Evolutionary conservation across 2,329 filamentous ascomycete species (phyloP).

Genomic region (Coniochaeta sp.): DNA sequence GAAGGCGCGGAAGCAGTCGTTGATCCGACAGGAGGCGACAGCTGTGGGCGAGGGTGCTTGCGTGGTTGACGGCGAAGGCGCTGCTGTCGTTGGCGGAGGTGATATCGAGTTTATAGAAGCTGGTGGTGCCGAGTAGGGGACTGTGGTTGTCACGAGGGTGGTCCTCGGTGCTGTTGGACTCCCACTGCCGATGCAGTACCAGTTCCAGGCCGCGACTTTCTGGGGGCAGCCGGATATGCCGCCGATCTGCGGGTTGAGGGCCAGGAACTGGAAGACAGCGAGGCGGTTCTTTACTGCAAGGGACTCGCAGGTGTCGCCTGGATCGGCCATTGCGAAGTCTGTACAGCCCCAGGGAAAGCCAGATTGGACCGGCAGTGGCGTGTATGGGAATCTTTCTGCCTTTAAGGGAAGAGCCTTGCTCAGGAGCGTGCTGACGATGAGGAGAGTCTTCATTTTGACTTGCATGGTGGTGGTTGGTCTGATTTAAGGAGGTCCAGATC

Average conservation of each 20-base stretch:
- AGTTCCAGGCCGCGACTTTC: slow-evolving; percentile 4
- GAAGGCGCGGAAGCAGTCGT: slow-evolving; percentile 4
- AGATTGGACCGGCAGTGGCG: not conserved
- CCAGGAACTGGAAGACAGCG: slow-evolving; percentile 1
- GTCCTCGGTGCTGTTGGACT: not conserved
- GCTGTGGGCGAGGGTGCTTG: not conserved
- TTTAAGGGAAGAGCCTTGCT: not conserved
- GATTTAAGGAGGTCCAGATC: not conserved
- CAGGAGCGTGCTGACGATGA: not conserved
- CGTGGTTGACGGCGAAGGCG: not conserved
- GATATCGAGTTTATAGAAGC: not conserved
- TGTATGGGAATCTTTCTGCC: not conserved
- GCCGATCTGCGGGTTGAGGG: slow-evolving; percentile 6
- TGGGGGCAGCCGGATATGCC: not conserved
- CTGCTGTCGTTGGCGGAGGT: not conserved
- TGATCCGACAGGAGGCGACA: not conserved
- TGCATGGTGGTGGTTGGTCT: not conserved
- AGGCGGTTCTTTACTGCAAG: slow-evolving; percentile 1
- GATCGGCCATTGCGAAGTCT: not conserved
- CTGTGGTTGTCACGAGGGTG: not conserved
- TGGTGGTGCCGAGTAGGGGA: not conserved
- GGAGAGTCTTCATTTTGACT: not conserved
- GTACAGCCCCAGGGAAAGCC: slow-evolving; percentile 3
- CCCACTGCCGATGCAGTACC: slow-evolving; percentile 4
- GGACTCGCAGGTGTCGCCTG: slow-evolving; percentile 6